These are phyloP conservation scores for Fusarium sp. DNA, from an alignment of 2,329 filamentous ascomycete species.

Conservation along the genomic window DNA sequence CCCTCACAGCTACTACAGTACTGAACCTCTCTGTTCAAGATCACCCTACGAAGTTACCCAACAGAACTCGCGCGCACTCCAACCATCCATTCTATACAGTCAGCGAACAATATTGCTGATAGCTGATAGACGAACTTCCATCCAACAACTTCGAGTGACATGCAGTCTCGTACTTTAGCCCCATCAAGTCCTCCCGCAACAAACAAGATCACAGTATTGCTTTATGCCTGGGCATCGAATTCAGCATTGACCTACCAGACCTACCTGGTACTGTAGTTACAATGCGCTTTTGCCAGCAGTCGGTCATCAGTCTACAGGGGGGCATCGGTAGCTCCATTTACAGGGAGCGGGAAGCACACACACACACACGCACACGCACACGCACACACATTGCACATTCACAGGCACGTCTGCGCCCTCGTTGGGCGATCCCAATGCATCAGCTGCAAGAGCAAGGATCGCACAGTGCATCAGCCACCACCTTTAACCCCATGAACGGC, in stretches of 20 bases:
- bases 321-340: conserved; percentile 23
- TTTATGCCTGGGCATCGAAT: conserved; percentile 8
- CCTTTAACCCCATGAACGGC: conserved; percentile 22
- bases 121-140: background rate
- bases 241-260: conserved; percentile 2
- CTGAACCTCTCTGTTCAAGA: background rate
- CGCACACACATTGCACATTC: conserved; percentile 16
- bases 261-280: background rate
- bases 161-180: background rate
- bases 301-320: conserved; percentile 12
- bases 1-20: background rate
- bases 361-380: background rate
- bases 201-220: conserved; percentile 13
- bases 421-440: conserved; percentile 22
- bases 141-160: background rate
- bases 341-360: conserved; percentile 44
- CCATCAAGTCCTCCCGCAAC: background rate
- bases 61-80: background rate
- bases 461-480: conserved; percentile 33
- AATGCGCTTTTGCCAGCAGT: conserved; percentile 3
- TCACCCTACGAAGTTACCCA: background rate
- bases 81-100: background rate
- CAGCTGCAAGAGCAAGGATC: conserved; percentile 30
- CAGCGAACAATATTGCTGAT: background rate
- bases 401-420: conserved; percentile 33